A percentile compares a stretch with the other conserved stretches of the same genome.
phyloP scores from a whole-genome alignment of 257 asterid species.

The Solanum rostratum region DNA sequence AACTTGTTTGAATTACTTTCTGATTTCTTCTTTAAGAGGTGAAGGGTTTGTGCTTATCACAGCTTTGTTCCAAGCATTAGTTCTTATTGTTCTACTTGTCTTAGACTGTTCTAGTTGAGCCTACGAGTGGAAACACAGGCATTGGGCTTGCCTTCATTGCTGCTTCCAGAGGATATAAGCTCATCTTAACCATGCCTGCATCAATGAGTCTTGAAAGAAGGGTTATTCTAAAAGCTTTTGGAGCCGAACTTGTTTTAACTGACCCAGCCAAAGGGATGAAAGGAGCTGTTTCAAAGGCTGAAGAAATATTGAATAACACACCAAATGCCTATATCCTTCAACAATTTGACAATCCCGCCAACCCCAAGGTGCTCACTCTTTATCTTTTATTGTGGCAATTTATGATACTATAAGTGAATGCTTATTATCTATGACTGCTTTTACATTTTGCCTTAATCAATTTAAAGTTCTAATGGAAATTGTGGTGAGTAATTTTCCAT shows the following conservation, averaged over 20 bases:
- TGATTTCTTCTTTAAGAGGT: neutral
- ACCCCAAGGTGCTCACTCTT: slow-evolving; percentile 59
- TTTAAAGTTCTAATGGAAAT: neutral
- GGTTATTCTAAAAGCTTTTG: slow-evolving; percentile 94
- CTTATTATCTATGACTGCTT: neutral
- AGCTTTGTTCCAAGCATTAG: neutral
- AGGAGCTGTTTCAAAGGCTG: slow-evolving; percentile 94
- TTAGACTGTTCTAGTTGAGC: slow-evolving; percentile 91
- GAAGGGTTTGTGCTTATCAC: neutral
- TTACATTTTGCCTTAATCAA: neutral
- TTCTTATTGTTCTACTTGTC: slow-evolving; percentile 4
- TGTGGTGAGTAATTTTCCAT: neutral
- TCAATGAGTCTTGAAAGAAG: slow-evolving; percentile 99
- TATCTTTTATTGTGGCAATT: neutral
- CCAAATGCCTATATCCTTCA: slow-evolving; percentile 91
- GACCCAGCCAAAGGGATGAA: slow-evolving; percentile 91
- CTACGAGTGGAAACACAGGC: slow-evolving; percentile 99
- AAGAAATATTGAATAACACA: slow-evolving; percentile 64
- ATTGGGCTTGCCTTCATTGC: slow-evolving; percentile 98
- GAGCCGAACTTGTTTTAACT: slow-evolving; percentile 90
- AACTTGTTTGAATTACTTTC: neutral
- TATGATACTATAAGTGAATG: neutral
- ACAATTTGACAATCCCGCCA: slow-evolving; percentile 96
- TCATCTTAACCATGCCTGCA: slow-evolving; percentile 98
- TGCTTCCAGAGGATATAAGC: slow-evolving; percentile 95